These are phyloP conservation scores for Sonneratia alba DNA, from an alignment of 345 rosid genomes.

Conservation along the genomic window DNA sequence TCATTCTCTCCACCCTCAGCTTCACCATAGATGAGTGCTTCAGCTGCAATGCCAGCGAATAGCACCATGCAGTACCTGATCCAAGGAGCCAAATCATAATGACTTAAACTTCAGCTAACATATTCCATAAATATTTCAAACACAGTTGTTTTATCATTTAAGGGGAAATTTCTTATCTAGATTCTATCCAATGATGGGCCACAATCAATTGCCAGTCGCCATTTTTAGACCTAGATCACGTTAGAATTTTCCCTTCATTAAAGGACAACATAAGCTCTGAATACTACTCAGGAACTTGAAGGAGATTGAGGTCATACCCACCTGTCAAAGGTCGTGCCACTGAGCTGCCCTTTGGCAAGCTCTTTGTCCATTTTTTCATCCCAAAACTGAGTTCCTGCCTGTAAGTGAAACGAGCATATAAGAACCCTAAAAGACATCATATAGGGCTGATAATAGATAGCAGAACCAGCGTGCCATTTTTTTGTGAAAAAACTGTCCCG, in stretches of 20 bases:
- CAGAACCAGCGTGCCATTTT: not conserved
- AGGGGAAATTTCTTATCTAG: not conserved
- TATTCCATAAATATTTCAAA: not conserved
- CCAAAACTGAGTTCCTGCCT: slow-evolving; percentile 99
- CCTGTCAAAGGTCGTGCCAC: slow-evolving; percentile 80
- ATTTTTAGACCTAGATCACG: not conserved
- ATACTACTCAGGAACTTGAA: not conserved
- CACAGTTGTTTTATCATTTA: not conserved
- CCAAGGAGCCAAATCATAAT: not conserved
- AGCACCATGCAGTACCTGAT: slow-evolving; percentile 90
- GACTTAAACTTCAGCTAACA: not conserved
- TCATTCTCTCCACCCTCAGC: slow-evolving; percentile 98
- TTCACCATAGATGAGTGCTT: slow-evolving; percentile 80
- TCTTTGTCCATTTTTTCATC: slow-evolving; percentile 82
- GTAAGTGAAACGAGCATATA: slow-evolving; percentile 6
- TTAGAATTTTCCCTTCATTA: not conserved
- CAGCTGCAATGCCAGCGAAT: slow-evolving; percentile 96
- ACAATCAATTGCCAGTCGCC: not conserved
- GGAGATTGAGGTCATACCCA: slow-evolving; percentile 10
- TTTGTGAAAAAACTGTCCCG: no score
- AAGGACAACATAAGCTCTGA: not conserved
- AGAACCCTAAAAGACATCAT: not conserved
- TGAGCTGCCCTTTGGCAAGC: slow-evolving; percentile 71
- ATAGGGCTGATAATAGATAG: not conserved
- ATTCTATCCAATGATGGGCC: not conserved